A percentile compares a stretch with the other conserved stretches of the same genome.
phyloP scores from a whole-genome alignment of 345 rosid genomes.

The Laguncularia racemosa region DNA sequence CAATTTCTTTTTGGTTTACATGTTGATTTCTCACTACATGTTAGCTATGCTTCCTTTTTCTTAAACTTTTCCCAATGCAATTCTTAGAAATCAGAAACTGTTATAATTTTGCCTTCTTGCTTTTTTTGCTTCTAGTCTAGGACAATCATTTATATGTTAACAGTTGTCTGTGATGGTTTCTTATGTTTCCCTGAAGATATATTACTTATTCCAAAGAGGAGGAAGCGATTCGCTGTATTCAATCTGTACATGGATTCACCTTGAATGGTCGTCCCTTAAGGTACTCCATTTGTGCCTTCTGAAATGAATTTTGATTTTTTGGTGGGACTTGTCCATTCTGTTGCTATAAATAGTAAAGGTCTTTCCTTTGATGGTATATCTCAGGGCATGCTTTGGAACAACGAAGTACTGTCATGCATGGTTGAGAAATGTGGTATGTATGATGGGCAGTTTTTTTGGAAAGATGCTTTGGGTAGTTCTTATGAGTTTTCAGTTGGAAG shows the following conservation, averaged over 20 bases:
- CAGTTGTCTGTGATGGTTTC: not conserved
- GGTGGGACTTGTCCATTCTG: not conserved
- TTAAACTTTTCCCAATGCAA: too few relatives aligned
- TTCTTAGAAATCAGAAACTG: too few relatives aligned
- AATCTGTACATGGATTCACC: conserved; percentile 79
- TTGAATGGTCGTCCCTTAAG: conserved; percentile 70
- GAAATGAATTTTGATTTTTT: not conserved
- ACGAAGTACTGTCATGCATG: conserved; percentile 98
- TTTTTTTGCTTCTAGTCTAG: too few relatives aligned
- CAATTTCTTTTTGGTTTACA: too few relatives aligned
- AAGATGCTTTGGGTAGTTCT: not conserved
- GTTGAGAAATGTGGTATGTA: conserved; percentile 79
- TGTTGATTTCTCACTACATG: too few relatives aligned
- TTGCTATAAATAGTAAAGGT: conserved; percentile 4
- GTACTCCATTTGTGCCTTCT: conserved; percentile 10
- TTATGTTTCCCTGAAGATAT: conserved; percentile 37
- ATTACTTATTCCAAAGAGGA: conserved; percentile 76
- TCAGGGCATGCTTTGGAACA: conserved; percentile 95
- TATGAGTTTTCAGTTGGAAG: not conserved
- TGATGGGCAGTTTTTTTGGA: not conserved
- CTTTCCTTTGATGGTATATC: conserved; percentile 3
- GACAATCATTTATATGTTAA: too few relatives aligned
- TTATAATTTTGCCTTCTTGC: too few relatives aligned
- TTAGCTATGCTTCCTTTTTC: too few relatives aligned
- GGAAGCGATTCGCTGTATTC: conserved; percentile 90